These are phyloP conservation scores for Chytriomyces sp. DNA, from an alignment of 192 early-diverging fungal genomes.

Conservation along the genomic window DNA sequence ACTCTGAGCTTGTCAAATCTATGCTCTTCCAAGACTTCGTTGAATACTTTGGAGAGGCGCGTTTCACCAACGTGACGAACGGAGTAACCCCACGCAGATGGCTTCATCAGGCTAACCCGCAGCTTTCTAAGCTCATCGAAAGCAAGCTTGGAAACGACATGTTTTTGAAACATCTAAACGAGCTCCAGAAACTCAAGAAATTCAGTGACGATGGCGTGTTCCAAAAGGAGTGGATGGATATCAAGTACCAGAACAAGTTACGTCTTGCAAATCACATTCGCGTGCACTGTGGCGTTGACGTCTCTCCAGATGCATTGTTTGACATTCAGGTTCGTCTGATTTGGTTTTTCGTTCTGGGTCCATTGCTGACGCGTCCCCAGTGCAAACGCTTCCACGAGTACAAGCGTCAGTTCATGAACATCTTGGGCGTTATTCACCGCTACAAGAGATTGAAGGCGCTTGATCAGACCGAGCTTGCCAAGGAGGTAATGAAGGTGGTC, in stretches of 20 bases:
- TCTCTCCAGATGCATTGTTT: slow-evolving; percentile 88
- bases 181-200: slow-evolving; percentile 66
- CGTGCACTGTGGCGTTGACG: slow-evolving; percentile 65
- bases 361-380: slow-evolving; percentile 19
- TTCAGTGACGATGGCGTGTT: slow-evolving; percentile 69
- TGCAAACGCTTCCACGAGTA: slow-evolving; percentile 99
- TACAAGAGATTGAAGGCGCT: slow-evolving; percentile 85
- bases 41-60: slow-evolving; percentile 77
- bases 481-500: slow-evolving; percentile 81
- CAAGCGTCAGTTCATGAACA: slow-evolving; percentile 99
- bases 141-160: slow-evolving; percentile 71
- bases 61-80: slow-evolving; percentile 98
- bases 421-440: slow-evolving; percentile 91
- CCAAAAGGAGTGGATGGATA: slow-evolving; percentile 82
- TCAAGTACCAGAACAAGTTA: slow-evolving; percentile 89
- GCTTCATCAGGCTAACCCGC: slow-evolving; percentile 96
- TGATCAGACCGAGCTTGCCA: slow-evolving; percentile 62
- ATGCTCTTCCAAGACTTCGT: slow-evolving; percentile 92
- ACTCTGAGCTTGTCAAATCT: slow-evolving; percentile 50
- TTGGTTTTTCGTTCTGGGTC: slow-evolving; percentile 24
- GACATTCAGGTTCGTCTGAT: slow-evolving; percentile 73
- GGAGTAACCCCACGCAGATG: slow-evolving; percentile 94
- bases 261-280: slow-evolving; percentile 86
- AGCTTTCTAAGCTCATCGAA: slow-evolving; percentile 79
- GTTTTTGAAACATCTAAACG: slow-evolving; percentile 68